Conservation (phyloP, 2,329 filamentous ascomycete species). For the Tolypocladium sp. region DNA sequence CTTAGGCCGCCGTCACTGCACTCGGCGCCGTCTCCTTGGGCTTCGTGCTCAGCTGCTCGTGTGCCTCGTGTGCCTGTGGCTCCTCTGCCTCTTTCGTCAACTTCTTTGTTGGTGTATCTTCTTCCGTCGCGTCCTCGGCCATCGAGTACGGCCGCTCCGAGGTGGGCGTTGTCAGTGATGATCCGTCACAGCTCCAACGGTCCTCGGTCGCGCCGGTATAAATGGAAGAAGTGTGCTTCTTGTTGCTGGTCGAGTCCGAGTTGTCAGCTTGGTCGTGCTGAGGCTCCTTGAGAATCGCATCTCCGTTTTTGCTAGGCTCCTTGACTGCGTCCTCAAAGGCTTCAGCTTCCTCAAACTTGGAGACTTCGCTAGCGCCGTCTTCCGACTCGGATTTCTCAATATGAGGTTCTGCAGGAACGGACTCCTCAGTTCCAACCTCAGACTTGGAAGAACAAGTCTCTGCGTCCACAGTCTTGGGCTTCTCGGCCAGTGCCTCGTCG, state of each 20-base stretch:
- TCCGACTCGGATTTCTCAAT: not conserved
- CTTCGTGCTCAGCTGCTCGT: not conserved
- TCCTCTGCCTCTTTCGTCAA: conserved; percentile 10
- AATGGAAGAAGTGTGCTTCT: conserved; percentile 27
- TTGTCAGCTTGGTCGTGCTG: conserved; percentile 11
- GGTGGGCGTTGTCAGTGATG: conserved; percentile 27
- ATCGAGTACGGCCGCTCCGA: conserved; percentile 25
- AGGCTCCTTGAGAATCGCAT: not conserved
- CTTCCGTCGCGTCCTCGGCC: conserved; percentile 18
- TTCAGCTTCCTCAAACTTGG: not conserved
- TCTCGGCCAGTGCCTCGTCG: not conserved
- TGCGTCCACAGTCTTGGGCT: not conserved
- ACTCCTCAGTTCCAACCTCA: not conserved
- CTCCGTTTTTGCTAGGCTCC: not conserved
- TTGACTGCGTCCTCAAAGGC: not conserved
- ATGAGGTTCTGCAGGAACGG: not conserved
- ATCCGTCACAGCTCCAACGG: conserved; percentile 26
- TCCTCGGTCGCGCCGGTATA: conserved; percentile 28
- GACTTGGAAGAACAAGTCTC: not conserved
- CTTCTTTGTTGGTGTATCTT: conserved; percentile 22
- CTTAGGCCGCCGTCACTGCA: conserved; percentile 2
- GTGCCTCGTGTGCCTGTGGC: not conserved
- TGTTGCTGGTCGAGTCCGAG: conserved; percentile 17
- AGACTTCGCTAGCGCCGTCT: not conserved
- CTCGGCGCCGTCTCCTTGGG: not conserved